Base-by-base conservation (phyloP, 306 rosid species). In the Pueraria montana region DNA sequence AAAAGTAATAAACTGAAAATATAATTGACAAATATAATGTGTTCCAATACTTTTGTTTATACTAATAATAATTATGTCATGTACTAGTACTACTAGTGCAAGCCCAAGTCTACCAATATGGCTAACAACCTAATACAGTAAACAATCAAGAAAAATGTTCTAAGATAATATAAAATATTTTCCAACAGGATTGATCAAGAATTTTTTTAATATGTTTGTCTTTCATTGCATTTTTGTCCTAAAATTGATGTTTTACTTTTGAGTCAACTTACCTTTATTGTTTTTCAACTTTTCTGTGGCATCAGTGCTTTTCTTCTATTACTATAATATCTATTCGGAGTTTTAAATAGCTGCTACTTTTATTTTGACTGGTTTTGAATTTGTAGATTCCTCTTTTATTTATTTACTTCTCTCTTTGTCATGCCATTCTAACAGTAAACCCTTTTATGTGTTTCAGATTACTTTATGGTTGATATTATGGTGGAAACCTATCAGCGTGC, bases 381-480 rank as follows among this genome's bases (percentile, higher is more conserved):
- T 84, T 74, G 38, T 78, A 77, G 70, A 27, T 82, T n/a, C 83
- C 74, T 49, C 23, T 55, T 69, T 74, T 11, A 13, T 30, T 11
- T 63, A 36, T 43, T 55, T 69, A 26, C 67, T 66, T 8, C 70
- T 63, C 68, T 63, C 71, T 64, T 13, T 34, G 40, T 17, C 24
- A 17, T 64, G 71, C 7, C 71, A 32, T n/a, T 66, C 72, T 66
- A 34, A 66, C 49, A 4, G 27, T 66, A 36, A 36, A 66, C 23
- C n/a, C 20, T 61, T 76, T 56, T 6, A 74, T 71, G 74, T 36
- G 74, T 79, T 74, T 34, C 92, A 96, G 99, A 91, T 94, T 82
- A 87, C 91, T 74, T 58, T 96, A 87, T 96, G 99, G 99, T 79
- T 96, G 78, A 83, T 94, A 77, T 72, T 90, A 50, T 94, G 97